Evolutionary conservation across 768 basidiomycete genomes (phyloP).

Genomic region (Termitomyces eurrhizus): DNA sequence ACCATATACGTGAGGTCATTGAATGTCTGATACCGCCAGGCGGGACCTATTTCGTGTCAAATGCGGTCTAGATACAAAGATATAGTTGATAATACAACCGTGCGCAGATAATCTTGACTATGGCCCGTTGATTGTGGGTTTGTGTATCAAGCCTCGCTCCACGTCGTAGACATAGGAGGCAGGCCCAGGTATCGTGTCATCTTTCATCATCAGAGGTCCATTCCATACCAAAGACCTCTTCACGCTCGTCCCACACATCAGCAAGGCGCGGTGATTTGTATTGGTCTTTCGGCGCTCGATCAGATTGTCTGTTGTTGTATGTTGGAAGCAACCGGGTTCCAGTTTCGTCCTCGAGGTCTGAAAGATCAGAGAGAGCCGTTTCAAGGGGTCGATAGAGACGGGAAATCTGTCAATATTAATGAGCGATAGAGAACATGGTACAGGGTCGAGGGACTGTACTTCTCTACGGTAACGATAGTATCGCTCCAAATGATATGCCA

Average conservation of each 20-base stretch:
- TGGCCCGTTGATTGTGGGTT: constrained; percentile 15
- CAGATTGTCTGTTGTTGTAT: constrained; percentile 26
- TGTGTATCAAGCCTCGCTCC: constrained; percentile 17
- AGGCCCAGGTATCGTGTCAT: constrained; percentile 14
- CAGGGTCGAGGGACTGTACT: constrained; percentile 29
- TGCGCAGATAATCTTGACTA: constrained; percentile 1
- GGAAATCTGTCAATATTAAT: constrained; percentile 47
- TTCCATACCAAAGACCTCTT: constrained; percentile 70
- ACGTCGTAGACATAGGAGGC: constrained; percentile 1
- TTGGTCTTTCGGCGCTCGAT: constrained; percentile 23
- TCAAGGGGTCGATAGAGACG: constrained; percentile 74
- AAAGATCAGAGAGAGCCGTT: constrained; percentile 46
- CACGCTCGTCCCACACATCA: constrained; percentile 76
- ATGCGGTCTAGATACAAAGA: constrained; percentile 10
- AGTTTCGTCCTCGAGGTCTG: constrained; percentile 45
- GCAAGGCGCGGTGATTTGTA: constrained; percentile 38
- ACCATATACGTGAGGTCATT: neutral
- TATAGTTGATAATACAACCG: constrained; percentile 10
- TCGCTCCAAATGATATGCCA: constrained; percentile 64
- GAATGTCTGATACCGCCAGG: neutral
- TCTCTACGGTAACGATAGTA: constrained; percentile 80
- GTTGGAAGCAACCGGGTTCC: constrained; percentile 60
- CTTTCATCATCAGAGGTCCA: constrained; percentile 59
- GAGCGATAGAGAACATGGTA: neutral
- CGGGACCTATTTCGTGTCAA: constrained; percentile 1